These are phyloP conservation scores for Fonsecaea nubica DNA, from an alignment of 2,329 filamentous ascomycete species.

Conservation along the genomic window DNA sequence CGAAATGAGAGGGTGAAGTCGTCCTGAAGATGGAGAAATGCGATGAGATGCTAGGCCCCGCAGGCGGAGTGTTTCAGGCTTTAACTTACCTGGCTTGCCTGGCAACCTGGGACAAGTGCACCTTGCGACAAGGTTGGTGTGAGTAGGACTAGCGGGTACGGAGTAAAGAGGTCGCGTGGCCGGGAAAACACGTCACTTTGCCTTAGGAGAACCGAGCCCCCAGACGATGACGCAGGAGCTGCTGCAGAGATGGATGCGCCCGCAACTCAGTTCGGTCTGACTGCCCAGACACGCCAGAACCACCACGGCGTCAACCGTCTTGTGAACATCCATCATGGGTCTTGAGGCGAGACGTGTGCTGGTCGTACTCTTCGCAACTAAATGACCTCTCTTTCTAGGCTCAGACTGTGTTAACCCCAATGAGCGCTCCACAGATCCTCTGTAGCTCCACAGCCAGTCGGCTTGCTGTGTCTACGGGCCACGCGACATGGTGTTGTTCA, in stretches of 20 bases:
- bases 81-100: not conserved
- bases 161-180: slow-evolving; percentile 18
- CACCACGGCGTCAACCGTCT: not conserved
- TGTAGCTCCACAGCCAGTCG: not conserved
- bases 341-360: not conserved
- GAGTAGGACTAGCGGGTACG: not conserved
- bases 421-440: not conserved
- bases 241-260: not conserved
- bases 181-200: not conserved
- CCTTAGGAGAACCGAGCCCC: not conserved
- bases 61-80: slow-evolving; percentile 1
- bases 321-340: not conserved
- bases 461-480: not conserved
- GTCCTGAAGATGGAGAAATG: not conserved
- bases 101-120: not conserved
- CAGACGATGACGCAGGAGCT: slow-evolving; percentile 11
- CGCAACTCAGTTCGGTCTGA: not conserved
- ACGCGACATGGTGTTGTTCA: not conserved
- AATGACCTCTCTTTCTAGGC: too few relatives aligned
- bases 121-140: not conserved
- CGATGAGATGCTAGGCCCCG: not conserved
- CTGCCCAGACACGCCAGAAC: not conserved
- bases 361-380: not conserved
- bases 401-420: not conserved
- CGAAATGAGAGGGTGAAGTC: not conserved